Evolutionary conservation across 2,329 filamentous ascomycete species (phyloP).

Genomic region (Colletotrichum sansevieriae): DNA sequence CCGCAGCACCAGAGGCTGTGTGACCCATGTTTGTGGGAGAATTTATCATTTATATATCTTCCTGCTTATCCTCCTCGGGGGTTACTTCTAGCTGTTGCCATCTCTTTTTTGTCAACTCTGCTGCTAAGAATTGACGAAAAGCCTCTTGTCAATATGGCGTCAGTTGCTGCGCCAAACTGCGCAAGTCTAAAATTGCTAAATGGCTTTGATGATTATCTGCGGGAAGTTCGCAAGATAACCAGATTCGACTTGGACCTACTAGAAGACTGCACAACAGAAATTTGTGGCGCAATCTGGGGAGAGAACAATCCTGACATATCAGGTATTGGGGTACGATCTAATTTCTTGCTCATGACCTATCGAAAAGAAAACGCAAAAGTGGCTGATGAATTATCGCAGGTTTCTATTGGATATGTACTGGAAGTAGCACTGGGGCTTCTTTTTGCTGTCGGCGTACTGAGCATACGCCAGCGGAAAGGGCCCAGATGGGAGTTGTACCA

Average conservation of each 20-base stretch:
- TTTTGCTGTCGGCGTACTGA: not conserved
- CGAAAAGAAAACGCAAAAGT: not conserved
- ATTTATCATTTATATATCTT: not conserved
- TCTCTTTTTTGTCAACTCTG: too few species aligned
- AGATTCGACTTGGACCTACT: not conserved
- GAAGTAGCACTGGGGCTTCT: conserved; percentile 1
- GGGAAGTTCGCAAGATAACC: not conserved
- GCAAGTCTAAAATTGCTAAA: not conserved
- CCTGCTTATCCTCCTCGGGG: too few species aligned
- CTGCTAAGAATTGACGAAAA: not conserved
- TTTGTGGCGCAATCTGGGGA: conserved; percentile 10
- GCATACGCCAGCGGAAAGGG: not conserved
- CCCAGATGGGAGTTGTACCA: conserved; percentile 33
- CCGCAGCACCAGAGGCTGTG: too few species aligned
- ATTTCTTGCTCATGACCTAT: not conserved
- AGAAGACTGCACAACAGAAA: not conserved
- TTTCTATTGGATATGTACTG: conserved; percentile 2
- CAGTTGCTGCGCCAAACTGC: not conserved
- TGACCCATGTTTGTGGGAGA: too few species aligned
- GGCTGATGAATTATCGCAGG: not conserved
- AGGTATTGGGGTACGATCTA: conserved; percentile 12
- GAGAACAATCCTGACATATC: conserved; percentile 29
- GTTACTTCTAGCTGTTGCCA: too few species aligned
- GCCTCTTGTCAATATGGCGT: not conserved
- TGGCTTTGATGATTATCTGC: conserved; percentile 1